A percentile compares a stretch with the other conserved stretches of the same genome.
Conservation (phyloP, 2,329 filamentous ascomycete genomes). For the Nemania bipapillata region DNA sequence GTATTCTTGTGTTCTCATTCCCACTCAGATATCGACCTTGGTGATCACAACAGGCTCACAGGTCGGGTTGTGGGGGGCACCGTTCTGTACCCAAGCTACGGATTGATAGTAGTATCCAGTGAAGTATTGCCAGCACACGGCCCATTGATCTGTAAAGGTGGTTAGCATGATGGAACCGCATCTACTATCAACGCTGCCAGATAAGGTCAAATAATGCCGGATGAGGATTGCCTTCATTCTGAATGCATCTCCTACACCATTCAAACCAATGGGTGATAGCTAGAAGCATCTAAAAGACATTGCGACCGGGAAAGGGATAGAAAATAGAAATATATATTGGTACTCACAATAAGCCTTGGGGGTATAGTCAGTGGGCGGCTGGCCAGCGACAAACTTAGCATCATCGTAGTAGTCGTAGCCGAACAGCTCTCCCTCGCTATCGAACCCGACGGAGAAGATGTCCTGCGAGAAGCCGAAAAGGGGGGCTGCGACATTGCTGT, state of each 20-base stretch:
- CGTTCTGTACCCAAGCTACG: conserved; percentile 48
- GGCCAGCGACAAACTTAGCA: conserved; percentile 43
- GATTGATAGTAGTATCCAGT: conserved; percentile 52
- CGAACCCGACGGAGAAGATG: conserved; percentile 47
- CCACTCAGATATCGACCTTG: conserved; percentile 34
- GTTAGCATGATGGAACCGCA: conserved; percentile 11
- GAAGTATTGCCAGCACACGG: conserved; percentile 51
- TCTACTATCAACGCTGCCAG: not conserved
- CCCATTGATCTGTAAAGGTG: conserved; percentile 48
- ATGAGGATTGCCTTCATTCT: not conserved
- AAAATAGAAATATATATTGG: not conserved
- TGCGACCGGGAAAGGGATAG: not conserved
- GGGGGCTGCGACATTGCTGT: conserved; percentile 51
- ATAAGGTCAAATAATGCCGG: not conserved
- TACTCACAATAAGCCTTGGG: conserved; percentile 42
- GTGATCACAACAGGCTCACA: conserved; percentile 51
- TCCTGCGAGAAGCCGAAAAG: conserved; percentile 43
- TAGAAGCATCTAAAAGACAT: not conserved
- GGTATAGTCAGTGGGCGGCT: conserved; percentile 31
- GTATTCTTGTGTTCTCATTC: not conserved
- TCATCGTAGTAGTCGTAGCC: conserved; percentile 47
- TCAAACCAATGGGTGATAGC: no score
- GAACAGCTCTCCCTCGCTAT: conserved; percentile 48
- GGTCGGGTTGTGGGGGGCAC: conserved; percentile 52
- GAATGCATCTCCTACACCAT: not conserved